Percentiles rank a stretch among this genome's conserved stretches.
These are phyloP conservation scores for Exophiala bonariae DNA, from an alignment of 2,329 filamentous ascomycete species.

Conservation along the genomic window DNA sequence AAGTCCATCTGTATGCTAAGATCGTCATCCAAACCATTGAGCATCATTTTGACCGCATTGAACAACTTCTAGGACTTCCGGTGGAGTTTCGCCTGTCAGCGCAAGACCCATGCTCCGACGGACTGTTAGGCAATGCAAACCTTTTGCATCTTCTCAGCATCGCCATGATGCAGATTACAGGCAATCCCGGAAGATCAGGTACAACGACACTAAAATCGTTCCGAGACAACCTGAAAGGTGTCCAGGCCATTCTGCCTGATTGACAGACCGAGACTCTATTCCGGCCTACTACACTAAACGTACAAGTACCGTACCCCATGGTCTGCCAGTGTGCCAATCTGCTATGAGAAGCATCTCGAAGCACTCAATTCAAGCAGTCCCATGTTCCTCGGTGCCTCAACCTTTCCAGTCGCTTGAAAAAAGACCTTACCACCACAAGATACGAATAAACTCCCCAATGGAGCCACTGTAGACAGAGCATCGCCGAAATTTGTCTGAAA, in stretches of 20 bases:
- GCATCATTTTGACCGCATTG: conserved; percentile 14
- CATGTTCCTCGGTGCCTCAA: no score
- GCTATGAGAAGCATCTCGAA: no score
- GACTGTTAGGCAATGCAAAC: conserved; percentile 4
- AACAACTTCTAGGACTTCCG: conserved; percentile 5
- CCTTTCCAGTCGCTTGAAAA: no score
- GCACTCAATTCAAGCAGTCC: no score
- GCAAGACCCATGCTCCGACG: not conserved
- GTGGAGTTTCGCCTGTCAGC: conserved; percentile 5
- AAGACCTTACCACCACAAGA: no score
- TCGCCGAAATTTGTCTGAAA: no score
- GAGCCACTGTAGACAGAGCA: no score
- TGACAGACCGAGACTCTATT: not conserved
- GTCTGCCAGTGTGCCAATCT: no score
- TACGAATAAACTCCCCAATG: no score
- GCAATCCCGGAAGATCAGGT: not conserved
- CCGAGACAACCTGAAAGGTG: conserved; percentile 1
- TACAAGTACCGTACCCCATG: no score
- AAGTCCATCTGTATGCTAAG: conserved; percentile 12
- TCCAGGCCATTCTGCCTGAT: conserved; percentile 1
- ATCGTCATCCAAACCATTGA: conserved; percentile 18
- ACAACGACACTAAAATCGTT: not conserved
- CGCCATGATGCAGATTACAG: conserved; percentile 4
- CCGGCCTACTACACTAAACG: no score
- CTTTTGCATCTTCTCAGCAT: conserved; percentile 8